A percentile compares a stretch with the other conserved stretches of the same genome.
Conservation (phyloP, 2,329 filamentous ascomycete species). For the Anthostomella pinea region DNA sequence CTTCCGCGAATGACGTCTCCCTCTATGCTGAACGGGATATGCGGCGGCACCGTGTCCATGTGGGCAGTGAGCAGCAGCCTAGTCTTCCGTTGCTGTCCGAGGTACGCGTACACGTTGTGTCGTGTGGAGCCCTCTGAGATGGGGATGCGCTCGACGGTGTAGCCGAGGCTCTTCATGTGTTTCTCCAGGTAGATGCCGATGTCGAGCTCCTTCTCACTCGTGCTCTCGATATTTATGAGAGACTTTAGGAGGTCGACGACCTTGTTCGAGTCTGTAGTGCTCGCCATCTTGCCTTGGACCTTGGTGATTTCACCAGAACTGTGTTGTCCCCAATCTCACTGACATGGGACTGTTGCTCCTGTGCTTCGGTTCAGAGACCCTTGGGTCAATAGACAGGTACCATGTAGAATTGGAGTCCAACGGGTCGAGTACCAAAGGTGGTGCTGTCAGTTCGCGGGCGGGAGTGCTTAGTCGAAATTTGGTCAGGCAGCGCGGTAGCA, state of each 20-base stretch:
- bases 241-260: constrained; percentile 29
- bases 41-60: constrained; percentile 46
- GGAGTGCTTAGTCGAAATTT: too few relatives aligned
- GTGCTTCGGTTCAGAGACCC: too few relatives aligned
- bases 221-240: constrained; percentile 36
- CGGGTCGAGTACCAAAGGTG: too few relatives aligned
- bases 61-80: constrained; percentile 34
- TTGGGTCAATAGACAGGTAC: too few relatives aligned
- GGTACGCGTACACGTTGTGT: constrained; percentile 39
- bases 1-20: constrained; percentile 44
- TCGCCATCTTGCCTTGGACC: constrained; percentile 11
- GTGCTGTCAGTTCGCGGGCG: too few relatives aligned
- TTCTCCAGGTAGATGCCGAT: constrained; percentile 33
- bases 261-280: constrained; percentile 14
- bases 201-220: constrained; percentile 35
- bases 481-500: too few relatives aligned
- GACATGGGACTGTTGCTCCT: too few relatives aligned
- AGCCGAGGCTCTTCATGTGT: constrained; percentile 32
- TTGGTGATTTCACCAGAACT: too few relatives aligned
- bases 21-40: constrained; percentile 46
- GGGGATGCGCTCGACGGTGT: constrained; percentile 35
- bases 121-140: constrained; percentile 31
- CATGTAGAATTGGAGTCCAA: too few relatives aligned
- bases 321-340: too few relatives aligned
- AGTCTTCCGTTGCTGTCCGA: constrained; percentile 29